phyloP scores from a whole-genome alignment of 2,329 filamentous ascomycete species.

The Cercospora sesami region DNA sequence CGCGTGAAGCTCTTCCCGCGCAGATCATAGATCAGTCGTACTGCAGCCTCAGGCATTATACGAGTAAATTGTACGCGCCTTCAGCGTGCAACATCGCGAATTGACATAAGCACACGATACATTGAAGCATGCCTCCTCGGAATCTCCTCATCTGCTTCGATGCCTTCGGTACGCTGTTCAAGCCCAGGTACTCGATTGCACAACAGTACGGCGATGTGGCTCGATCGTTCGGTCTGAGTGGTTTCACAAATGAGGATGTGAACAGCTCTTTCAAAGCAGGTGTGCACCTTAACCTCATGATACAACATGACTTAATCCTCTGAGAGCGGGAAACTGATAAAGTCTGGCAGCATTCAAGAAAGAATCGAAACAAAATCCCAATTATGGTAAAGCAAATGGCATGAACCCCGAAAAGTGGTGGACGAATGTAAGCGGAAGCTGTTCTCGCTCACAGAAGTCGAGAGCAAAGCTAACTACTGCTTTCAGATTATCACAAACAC shows the following conservation, averaged over 20 bases:
- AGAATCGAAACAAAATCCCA: constrained; percentile 53
- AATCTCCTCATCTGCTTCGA: constrained; percentile 63
- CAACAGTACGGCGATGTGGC: constrained; percentile 58
- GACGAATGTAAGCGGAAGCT: constrained; percentile 51
- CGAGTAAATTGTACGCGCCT: neutral
- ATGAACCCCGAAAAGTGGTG: constrained; percentile 60
- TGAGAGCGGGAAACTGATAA: no score
- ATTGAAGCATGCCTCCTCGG: constrained; percentile 20
- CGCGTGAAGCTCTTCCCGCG: neutral
- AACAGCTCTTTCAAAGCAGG: constrained; percentile 44
- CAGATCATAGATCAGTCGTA: neutral
- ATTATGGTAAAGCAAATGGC: constrained; percentile 58
- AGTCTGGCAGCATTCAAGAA: constrained; percentile 48
- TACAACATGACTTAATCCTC: neutral
- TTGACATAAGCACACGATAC: neutral
- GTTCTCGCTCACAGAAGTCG: neutral
- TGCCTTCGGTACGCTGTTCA: constrained; percentile 65
- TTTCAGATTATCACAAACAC: constrained; percentile 56
- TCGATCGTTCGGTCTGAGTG: constrained; percentile 50
- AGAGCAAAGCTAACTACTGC: neutral
- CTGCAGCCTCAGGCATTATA: neutral
- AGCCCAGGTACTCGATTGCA: constrained; percentile 52
- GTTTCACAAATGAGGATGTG: constrained; percentile 47
- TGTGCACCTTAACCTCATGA: constrained; percentile 19
- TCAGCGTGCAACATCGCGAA: neutral